Evolutionary conservation across 352 stramenopile species (phyloP).

Genomic region (Globisporangium carolinianum): DNA sequence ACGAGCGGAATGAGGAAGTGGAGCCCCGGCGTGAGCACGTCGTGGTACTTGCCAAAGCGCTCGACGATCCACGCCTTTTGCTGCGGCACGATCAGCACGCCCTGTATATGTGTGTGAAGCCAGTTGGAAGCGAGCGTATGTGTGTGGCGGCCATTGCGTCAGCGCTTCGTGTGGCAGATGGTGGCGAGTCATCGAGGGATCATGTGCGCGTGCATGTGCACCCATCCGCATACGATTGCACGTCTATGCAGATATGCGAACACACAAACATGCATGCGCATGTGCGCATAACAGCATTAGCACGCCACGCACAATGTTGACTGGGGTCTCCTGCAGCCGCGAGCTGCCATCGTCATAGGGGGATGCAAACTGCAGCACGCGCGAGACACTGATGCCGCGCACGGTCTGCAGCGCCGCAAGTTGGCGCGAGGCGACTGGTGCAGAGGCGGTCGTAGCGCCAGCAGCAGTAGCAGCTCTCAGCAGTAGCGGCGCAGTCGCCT

Average conservation of each 20-base stretch:
- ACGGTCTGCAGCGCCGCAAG: background rate
- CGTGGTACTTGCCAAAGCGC: slow-evolving; percentile 89
- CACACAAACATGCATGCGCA: background rate
- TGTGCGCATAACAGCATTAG: no score
- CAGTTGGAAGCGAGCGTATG: no score
- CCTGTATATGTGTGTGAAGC: slow-evolving; percentile 22
- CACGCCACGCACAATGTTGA: slow-evolving; percentile 40
- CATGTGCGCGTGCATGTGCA: background rate
- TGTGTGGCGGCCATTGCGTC: no score
- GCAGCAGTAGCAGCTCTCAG: background rate
- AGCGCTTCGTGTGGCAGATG: no score
- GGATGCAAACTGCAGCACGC: slow-evolving; percentile 16
- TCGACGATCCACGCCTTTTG: slow-evolving; percentile 88
- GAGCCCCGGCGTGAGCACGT: slow-evolving; percentile 75
- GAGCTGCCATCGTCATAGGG: slow-evolving; percentile 37
- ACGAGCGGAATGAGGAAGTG: slow-evolving; percentile 89
- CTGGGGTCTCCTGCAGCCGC: slow-evolving; percentile 39
- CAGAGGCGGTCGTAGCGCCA: background rate
- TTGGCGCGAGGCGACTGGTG: background rate
- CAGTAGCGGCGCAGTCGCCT: background rate
- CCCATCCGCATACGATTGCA: background rate
- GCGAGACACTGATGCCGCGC: slow-evolving; percentile 19
- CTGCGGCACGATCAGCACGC: slow-evolving; percentile 83
- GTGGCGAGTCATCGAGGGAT: background rate
- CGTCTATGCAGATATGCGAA: background rate